phyloP scores from a whole-genome alignment of 331 rosid genomes.

The Prunus yedoensis region DNA sequence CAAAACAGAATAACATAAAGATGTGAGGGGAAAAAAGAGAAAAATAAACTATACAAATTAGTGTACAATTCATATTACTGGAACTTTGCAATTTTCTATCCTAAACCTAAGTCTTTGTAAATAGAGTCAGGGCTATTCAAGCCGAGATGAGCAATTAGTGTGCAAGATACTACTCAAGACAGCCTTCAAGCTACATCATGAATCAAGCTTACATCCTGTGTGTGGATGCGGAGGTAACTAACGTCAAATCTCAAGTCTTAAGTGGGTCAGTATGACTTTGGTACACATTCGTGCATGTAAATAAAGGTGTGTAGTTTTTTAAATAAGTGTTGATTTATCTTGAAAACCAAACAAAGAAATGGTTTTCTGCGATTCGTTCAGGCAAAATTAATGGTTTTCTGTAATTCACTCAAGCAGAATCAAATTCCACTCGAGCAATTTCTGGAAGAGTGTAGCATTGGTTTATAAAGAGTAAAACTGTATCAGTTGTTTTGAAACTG shows the following conservation, averaged over 20 bases:
- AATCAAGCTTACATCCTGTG: neutral
- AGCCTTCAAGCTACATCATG: neutral
- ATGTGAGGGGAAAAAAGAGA: neutral
- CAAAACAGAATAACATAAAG: slow-evolving; percentile 3
- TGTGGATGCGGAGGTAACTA: neutral
- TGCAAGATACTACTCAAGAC: neutral
- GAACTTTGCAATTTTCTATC: neutral
- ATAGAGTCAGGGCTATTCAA: neutral
- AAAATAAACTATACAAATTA: neutral
- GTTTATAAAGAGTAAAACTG: neutral
- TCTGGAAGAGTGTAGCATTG: neutral
- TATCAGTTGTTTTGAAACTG: neutral
- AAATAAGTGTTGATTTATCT: neutral
- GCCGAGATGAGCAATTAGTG: neutral
- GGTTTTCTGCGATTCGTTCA: neutral
- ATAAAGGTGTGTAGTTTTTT: neutral
- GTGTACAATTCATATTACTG: neutral
- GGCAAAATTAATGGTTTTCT: neutral
- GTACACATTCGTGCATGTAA: neutral
- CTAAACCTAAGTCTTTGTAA: neutral
- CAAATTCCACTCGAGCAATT: neutral
- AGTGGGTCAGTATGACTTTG: neutral
- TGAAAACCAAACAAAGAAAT: neutral
- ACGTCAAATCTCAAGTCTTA: neutral
- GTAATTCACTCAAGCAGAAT: neutral